A percentile compares a stretch with the other conserved stretches of the same genome.
Evolutionary conservation across 805 yeast genomes (phyloP).

Genomic region (Candida xyloterini): DNA sequence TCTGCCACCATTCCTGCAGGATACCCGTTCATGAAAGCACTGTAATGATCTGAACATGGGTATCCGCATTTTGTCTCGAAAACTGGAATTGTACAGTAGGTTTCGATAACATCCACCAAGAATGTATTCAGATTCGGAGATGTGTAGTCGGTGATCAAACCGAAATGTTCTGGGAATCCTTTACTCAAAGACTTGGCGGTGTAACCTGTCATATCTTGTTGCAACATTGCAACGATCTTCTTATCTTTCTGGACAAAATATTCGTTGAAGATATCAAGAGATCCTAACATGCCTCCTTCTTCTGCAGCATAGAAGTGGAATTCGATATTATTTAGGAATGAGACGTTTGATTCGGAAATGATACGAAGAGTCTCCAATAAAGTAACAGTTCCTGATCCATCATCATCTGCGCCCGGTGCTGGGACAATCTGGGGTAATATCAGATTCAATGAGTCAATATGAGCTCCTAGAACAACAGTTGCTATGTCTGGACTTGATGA

Average conservation of each 20-base stretch:
- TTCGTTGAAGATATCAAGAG: conserved; percentile 66
- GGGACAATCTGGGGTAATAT: conserved; percentile 65
- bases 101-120: conserved; percentile 55
- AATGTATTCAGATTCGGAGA: conserved; percentile 54
- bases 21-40: conserved; percentile 78
- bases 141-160: conserved; percentile 75
- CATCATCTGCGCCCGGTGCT: conserved; percentile 95
- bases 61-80: conserved; percentile 83
- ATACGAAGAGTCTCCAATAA: conserved; percentile 60
- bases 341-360: conserved; percentile 10
- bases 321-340: conserved; percentile 63
- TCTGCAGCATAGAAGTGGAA: conserved; percentile 94
- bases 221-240: conserved; percentile 79
- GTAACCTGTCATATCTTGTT: conserved; percentile 94
- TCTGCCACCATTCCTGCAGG: conserved; percentile 86
- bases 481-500: conserved; percentile 25
- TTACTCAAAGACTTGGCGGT: conserved; percentile 48
- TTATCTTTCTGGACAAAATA: conserved; percentile 41
- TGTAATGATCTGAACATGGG: conserved; percentile 91
- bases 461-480: conserved; percentile 76
- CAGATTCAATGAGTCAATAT: conserved; percentile 78
- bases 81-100: conserved; percentile 66
- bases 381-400: conserved; percentile 84
- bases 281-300: conserved; percentile 88
- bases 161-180: conserved; percentile 64